Percentiles rank a stretch among this genome's conserved stretches.
These are phyloP conservation scores for Acarospora socialis DNA, from an alignment of 2,329 filamentous ascomycete species.

Conservation along the genomic window DNA sequence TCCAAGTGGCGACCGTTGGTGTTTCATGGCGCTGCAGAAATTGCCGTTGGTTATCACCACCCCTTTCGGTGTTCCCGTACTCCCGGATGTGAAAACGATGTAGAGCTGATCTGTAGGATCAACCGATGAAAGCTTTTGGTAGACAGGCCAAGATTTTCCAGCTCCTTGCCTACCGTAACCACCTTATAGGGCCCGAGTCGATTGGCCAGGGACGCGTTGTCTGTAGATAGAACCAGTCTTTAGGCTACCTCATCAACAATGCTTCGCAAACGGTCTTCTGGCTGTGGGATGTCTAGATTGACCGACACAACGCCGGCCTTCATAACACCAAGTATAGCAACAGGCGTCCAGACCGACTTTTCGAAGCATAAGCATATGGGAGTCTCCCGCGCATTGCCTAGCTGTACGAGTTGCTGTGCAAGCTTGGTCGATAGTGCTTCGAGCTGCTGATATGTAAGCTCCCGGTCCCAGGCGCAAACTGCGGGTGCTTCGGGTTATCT, in stretches of 20 bases:
- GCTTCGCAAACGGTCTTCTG: conserved; percentile 21
- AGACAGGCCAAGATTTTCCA: too few relatives aligned
- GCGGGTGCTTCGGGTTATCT: too few relatives aligned
- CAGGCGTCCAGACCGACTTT: conserved; percentile 24
- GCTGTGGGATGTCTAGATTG: conserved; percentile 24
- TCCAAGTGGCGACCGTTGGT: not conserved
- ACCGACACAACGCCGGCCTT: conserved; percentile 26
- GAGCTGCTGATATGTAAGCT: conserved; percentile 20
- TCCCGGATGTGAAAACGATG: conserved; percentile 1
- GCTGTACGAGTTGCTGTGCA: conserved; percentile 14
- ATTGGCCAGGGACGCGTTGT: too few relatives aligned
- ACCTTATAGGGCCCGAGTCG: conserved; percentile 5
- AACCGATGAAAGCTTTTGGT: too few relatives aligned
- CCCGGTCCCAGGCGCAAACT: too few relatives aligned
- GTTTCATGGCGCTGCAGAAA: not conserved
- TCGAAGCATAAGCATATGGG: conserved; percentile 25
- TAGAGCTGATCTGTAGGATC: not conserved
- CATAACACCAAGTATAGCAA: conserved; percentile 29
- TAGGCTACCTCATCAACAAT: conserved; percentile 23
- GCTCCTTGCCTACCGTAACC: not conserved
- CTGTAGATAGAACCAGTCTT: too few relatives aligned
- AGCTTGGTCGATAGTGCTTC: conserved; percentile 16
- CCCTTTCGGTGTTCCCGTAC: conserved; percentile 3
- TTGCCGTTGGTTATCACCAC: not conserved
- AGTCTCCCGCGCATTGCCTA: conserved; percentile 17